phyloP scores from a whole-genome alignment of 495 filamentous ascomycete species.

The Cudoniella acicularis region DNA sequence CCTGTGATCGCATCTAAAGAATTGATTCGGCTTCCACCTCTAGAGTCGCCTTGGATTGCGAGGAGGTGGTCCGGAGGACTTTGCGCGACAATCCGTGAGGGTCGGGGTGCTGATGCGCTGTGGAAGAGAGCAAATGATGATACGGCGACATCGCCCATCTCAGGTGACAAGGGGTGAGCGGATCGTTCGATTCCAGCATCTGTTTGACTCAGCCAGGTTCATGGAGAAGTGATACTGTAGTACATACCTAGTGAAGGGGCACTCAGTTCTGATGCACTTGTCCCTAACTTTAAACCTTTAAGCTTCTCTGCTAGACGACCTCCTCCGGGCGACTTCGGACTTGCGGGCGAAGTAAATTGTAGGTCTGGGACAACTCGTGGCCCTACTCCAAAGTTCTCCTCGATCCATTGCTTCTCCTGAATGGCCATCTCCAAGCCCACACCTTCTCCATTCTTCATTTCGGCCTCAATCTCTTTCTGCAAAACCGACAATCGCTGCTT shows the following conservation, averaged over 20 bases:
- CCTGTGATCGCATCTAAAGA: conserved; percentile 47
- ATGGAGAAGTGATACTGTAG: too few species aligned
- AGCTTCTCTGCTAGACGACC: conserved; percentile 72
- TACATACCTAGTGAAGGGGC: conserved; percentile 16
- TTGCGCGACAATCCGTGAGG: conserved; percentile 36
- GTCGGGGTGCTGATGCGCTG: conserved; percentile 29
- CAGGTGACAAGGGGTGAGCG: conserved; percentile 52
- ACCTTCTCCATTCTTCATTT: conserved; percentile 68
- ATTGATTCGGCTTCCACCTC: conserved; percentile 21
- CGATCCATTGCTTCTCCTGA: conserved; percentile 78
- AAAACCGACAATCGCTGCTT: conserved; percentile 69
- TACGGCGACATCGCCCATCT: conserved; percentile 61
- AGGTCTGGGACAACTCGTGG: conserved; percentile 25
- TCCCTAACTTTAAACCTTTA: conserved; percentile 69
- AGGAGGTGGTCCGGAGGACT: conserved; percentile 41
- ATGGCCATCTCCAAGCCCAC: conserved; percentile 77
- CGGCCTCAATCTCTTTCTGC: conserved; percentile 64
- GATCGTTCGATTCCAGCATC: neutral
- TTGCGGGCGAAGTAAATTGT: conserved; percentile 27
- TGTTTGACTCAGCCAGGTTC: too few species aligned
- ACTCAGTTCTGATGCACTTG: conserved; percentile 56
- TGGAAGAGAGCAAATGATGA: conserved; percentile 60
- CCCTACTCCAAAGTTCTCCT: conserved; percentile 67
- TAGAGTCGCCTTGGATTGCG: conserved; percentile 31
- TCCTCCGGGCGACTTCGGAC: conserved; percentile 57